Evolutionary conservation across 768 basidiomycete genomes (phyloP), one percentile per base, ranked within the genome.

Genomic region (Lentinula sp.): DNA sequence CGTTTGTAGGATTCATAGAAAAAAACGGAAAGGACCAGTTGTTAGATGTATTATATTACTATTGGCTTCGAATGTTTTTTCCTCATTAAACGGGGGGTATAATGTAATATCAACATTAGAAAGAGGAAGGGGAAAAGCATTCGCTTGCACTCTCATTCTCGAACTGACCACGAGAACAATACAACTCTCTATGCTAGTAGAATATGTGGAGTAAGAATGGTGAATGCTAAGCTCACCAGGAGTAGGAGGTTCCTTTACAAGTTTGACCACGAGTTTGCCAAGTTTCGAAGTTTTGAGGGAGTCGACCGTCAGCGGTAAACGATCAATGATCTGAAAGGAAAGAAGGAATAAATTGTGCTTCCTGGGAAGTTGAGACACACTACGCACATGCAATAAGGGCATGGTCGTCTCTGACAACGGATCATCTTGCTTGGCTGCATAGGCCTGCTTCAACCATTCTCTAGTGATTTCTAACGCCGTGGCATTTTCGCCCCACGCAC

Each of bases 381-480:
- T 56, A 84, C 91, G 79, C 75, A 93, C 92, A 75, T 93, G 90
- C 55, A 94, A 77, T 66, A 93, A 77, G 36, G 91, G 91, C 92
- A 93, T 94, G 60, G 87, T 84, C 5, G 90, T 92, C 70, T 91
- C 88, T 56, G 83, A 80, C 61, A 87, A 70, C 63, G 80, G 74
- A 59, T 69, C 76, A 60, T 86, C 85, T 60, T 70, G 76, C 62
- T 83, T 84, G 51, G 79, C 81, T 33, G 79, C 77, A 61, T 84
- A 82, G 23, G 83, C 88, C 1, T 86, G 79, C 74, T 86, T 90
- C 62, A 94, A 74, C 92, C 92, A 94, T 65, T 90, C 89, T 53
- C 89, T 81, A 46, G 89, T 84, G 39, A 93, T 80, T 62, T 90
- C 89, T 77, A 93, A 85, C 16, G 90, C 92, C 42, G 73, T 71